Percentiles rank a stretch among this genome's conserved stretches.
Evolutionary conservation across 2,329 filamentous ascomycete species (phyloP).

Genomic region (Cadophora luteo-olivacea): DNA sequence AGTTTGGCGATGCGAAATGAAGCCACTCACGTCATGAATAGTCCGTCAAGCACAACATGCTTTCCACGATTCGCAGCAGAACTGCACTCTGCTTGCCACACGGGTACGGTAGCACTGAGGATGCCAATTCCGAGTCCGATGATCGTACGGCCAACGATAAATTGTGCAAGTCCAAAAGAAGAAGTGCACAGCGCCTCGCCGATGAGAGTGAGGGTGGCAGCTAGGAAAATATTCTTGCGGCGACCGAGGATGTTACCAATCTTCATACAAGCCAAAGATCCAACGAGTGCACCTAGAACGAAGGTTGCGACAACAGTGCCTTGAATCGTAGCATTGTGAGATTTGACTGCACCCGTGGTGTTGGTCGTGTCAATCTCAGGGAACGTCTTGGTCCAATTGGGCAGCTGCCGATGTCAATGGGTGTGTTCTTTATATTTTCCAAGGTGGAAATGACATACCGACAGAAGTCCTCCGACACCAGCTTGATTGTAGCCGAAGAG

Average conservation of each 20-base stretch:
- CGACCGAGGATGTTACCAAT: conserved; percentile 51
- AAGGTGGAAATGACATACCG: conserved; percentile 11
- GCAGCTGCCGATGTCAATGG: conserved; percentile 17
- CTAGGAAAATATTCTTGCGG: conserved; percentile 49
- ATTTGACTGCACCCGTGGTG: conserved; percentile 43
- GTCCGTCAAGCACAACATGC: conserved; percentile 48
- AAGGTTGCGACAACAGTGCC: conserved; percentile 42
- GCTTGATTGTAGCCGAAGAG: conserved; percentile 52
- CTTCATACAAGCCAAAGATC: conserved; percentile 47
- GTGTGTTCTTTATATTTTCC: not conserved
- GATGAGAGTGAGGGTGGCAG: conserved; percentile 49
- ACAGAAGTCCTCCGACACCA: conserved; percentile 47
- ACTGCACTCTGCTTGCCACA: conserved; percentile 50
- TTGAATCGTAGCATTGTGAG: conserved; percentile 47
- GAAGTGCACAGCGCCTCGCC: conserved; percentile 51
- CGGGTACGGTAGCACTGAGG: conserved; percentile 49
- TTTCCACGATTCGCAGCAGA: conserved; percentile 51
- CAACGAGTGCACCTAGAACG: conserved; percentile 47
- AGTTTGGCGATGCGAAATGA: not conserved
- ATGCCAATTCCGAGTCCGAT: conserved; percentile 49
- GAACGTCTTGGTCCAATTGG: conserved; percentile 45
- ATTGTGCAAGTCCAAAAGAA: conserved; percentile 49
- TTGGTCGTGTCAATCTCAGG: conserved; percentile 50
- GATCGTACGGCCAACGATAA: conserved; percentile 50
- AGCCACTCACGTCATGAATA: conserved; percentile 42